Base-by-base conservation (phyloP, 345 rosid species). In the Isatis tinctoria region DNA sequence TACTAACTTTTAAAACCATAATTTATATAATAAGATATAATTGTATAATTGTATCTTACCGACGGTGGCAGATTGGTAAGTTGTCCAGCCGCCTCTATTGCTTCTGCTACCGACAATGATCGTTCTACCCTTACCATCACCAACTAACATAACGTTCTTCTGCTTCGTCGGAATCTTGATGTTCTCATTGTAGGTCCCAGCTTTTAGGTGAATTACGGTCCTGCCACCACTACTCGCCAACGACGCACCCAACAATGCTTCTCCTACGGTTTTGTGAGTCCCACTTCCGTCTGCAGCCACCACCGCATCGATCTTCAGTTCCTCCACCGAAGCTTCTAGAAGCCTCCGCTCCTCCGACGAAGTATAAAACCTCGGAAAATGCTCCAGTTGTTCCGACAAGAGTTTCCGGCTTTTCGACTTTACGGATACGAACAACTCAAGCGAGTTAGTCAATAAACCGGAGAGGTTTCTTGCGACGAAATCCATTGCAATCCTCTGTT, bases 211-310 rank as follows among this genome's bases (percentile, higher is more conserved):
- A 80, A 87, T 85, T 24, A 83, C 82, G 30, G 74, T 75, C 16
- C 80, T 83, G 57, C 87, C 87, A 41, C 70, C 69, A 30, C 54
- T 17, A 12, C 82, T 79, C 1, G 76, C 83, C 48, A 77, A 52
- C 7, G 80, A 62, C 4, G 53, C 28, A 62, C 59, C 35, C 70
- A 61, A 32, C 76, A 85, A 57, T 0, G 90, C 90, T 51, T 83
- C 85, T 27, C 76, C 78, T 13, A 84, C 10, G 20, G 65, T 86
- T 64, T 61, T 76, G 27, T 86, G 90, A 1, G 88, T 84, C 33
- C 88, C 88, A 39, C 80, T 84, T 33, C 90, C 90, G 28, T 86
- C 87, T 56, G 52, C 45, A 12, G 87, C 85, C 69, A 86, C 90
- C 72, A 86, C 85, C 4, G 85, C 85, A 36, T 78, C 71, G 7